These are phyloP conservation scores for Trichoderma brevicompactum DNA, from an alignment of 2,329 filamentous ascomycete genomes.

Conservation along the genomic window DNA sequence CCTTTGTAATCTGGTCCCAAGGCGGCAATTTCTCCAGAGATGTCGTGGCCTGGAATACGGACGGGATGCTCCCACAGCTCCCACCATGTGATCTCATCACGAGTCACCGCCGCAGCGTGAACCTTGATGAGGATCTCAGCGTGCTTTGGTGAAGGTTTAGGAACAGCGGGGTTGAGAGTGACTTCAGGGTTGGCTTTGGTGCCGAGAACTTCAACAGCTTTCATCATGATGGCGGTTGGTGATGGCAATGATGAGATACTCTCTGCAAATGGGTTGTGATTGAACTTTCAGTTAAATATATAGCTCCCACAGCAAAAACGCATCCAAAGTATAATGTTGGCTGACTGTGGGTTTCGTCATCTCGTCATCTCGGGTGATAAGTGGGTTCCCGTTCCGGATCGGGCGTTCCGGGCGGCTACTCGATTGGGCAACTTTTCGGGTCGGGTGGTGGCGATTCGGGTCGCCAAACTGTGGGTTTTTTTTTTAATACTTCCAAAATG, in stretches of 20 bases:
- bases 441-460: background rate
- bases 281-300: no score
- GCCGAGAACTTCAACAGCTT: slow-evolving; percentile 41
- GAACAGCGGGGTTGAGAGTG: slow-evolving; percentile 27
- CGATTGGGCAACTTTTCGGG: slow-evolving; percentile 21
- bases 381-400: slow-evolving; percentile 18
- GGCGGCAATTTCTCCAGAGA: slow-evolving; percentile 40
- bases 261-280: background rate
- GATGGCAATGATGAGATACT: background rate
- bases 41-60: slow-evolving; percentile 44
- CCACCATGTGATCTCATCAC: slow-evolving; percentile 42
- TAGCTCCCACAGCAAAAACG: no score
- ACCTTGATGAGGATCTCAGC: slow-evolving; percentile 40
- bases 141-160: slow-evolving; percentile 31
- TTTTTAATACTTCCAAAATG: background rate
- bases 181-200: slow-evolving; percentile 33
- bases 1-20: slow-evolving; percentile 37
- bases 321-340: background rate
- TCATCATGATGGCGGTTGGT: slow-evolving; percentile 36
- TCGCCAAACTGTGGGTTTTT: background rate
- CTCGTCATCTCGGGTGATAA: slow-evolving; percentile 19
- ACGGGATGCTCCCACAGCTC: slow-evolving; percentile 39
- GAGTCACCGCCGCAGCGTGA: slow-evolving; percentile 42
- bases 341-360: background rate
- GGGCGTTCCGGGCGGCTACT: slow-evolving; percentile 6